These are phyloP conservation scores for Hypomontagnella monticulosa DNA, from an alignment of 495 filamentous ascomycete genomes.

Conservation along the genomic window DNA sequence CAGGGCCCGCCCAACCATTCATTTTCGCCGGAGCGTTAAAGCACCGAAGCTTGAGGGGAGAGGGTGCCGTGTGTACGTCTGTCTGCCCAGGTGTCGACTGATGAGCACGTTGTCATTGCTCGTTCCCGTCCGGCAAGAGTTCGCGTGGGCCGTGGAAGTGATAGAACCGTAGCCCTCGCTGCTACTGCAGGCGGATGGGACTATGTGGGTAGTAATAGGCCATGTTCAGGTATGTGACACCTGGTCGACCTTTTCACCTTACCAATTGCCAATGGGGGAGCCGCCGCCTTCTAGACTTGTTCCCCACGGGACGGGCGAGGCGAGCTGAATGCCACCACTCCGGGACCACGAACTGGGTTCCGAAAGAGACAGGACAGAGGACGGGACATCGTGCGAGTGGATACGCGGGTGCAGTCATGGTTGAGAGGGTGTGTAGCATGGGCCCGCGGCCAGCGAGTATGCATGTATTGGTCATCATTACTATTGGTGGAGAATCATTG, in stretches of 20 bases:
- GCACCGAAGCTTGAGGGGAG: neutral
- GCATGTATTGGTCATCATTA: neutral
- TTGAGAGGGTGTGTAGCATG: slow-evolving; percentile 11
- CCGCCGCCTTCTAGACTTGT: slow-evolving; percentile 11
- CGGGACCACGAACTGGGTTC: slow-evolving; percentile 9
- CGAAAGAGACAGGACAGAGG: neutral
- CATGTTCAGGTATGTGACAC: neutral
- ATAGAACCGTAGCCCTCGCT: slow-evolving; percentile 1
- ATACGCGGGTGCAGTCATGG: neutral
- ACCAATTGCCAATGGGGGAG: slow-evolving; percentile 8
- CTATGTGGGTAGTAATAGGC: slow-evolving; percentile 29
- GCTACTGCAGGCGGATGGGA: slow-evolving; percentile 27
- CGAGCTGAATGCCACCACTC: slow-evolving; percentile 1
- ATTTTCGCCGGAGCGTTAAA: slow-evolving; percentile 18
- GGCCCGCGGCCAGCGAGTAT: slow-evolving; percentile 5
- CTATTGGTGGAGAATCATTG: no score
- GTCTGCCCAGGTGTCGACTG: no score
- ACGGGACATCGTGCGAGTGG: slow-evolving; percentile 9
- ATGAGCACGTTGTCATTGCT: neutral
- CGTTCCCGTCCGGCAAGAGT: slow-evolving; percentile 13
- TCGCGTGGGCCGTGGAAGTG: slow-evolving; percentile 28
- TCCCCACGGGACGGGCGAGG: neutral
- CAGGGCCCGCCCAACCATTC: slow-evolving; percentile 6
- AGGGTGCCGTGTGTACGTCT: no score
- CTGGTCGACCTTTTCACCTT: slow-evolving; percentile 10